These are phyloP conservation scores for Verruconis gallopava DNA, from an alignment of 2,329 filamentous ascomycete species.

Conservation along the genomic window DNA sequence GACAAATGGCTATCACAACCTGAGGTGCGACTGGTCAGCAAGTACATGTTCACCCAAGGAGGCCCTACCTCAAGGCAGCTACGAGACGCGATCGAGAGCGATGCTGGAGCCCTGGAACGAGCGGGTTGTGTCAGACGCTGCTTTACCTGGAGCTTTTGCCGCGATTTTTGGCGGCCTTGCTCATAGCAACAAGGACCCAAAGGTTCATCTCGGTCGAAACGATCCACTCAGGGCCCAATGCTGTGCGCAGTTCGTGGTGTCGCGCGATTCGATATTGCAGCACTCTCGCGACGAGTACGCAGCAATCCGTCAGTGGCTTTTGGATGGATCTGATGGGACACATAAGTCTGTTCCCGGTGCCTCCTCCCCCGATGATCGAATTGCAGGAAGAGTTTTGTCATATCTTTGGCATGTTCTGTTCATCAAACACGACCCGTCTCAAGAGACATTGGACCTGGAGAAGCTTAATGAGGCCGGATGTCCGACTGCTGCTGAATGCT, in stretches of 20 bases:
- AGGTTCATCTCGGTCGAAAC: background rate
- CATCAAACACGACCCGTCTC: slow-evolving; percentile 23
- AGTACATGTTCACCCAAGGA: slow-evolving; percentile 15
- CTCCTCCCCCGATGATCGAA: background rate
- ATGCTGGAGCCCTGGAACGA: slow-evolving; percentile 30
- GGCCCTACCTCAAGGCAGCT: slow-evolving; percentile 12
- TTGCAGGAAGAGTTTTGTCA: slow-evolving; percentile 30
- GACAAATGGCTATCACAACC: slow-evolving; percentile 33
- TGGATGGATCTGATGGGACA: slow-evolving; percentile 34
- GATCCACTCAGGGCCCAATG: slow-evolving; percentile 32
- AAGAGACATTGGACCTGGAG: slow-evolving; percentile 17
- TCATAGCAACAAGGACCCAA: slow-evolving; percentile 13
- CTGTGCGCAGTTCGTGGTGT: slow-evolving; percentile 44
- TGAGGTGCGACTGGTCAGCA: slow-evolving; percentile 38
- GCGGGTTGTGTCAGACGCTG: slow-evolving; percentile 26
- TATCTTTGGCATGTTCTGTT: slow-evolving; percentile 40
- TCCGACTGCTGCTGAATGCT: slow-evolving; percentile 20
- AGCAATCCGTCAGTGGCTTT: slow-evolving; percentile 41
- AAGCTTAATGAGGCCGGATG: background rate
- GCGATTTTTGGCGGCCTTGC: background rate
- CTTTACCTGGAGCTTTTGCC: background rate
- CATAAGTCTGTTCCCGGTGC: slow-evolving; percentile 7
- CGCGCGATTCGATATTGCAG: slow-evolving; percentile 33
- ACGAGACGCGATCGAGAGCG: slow-evolving; percentile 23
- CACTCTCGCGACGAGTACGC: slow-evolving; percentile 39